phyloP scores from a whole-genome alignment of 306 rosid genomes.

The Vigna nakashimae region DNA sequence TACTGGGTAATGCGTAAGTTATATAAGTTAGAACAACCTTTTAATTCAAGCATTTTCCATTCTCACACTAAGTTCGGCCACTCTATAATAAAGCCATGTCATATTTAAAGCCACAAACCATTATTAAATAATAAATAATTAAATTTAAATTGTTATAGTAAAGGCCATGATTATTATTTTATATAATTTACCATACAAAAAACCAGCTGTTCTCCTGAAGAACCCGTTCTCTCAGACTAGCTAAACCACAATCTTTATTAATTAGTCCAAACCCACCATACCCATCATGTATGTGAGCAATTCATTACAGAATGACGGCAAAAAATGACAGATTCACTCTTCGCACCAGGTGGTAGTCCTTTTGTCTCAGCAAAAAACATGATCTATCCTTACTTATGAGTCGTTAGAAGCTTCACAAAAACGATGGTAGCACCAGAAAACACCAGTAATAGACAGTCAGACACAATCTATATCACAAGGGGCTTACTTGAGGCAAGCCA shows the following conservation, averaged over 20 bases:
- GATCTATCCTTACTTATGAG: not conserved
- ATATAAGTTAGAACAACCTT: not conserved
- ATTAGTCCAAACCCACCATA: not conserved
- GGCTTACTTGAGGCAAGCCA: not conserved
- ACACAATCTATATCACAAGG: not conserved
- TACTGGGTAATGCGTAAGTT: no score
- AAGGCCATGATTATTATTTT: not conserved
- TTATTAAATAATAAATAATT: not conserved
- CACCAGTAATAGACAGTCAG: not conserved
- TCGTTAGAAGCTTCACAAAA: conserved; percentile 9
- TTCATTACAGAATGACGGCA: not conserved
- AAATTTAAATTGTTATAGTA: not conserved
- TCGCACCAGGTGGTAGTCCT: not conserved
- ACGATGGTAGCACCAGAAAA: not conserved
- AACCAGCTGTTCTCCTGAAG: not conserved
- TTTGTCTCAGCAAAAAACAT: not conserved
- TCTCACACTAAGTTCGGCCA: not conserved
- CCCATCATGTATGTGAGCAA: not conserved
- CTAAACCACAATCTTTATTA: not conserved
- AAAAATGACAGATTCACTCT: not conserved
- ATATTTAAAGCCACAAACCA: no score
- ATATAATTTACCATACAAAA: not conserved
- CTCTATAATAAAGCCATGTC: no score
- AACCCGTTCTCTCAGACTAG: not conserved
- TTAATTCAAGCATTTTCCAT: not conserved